These are phyloP conservation scores for Plantago coronopus DNA, from an alignment of 305 asterid species.

Conservation along the genomic window DNA sequence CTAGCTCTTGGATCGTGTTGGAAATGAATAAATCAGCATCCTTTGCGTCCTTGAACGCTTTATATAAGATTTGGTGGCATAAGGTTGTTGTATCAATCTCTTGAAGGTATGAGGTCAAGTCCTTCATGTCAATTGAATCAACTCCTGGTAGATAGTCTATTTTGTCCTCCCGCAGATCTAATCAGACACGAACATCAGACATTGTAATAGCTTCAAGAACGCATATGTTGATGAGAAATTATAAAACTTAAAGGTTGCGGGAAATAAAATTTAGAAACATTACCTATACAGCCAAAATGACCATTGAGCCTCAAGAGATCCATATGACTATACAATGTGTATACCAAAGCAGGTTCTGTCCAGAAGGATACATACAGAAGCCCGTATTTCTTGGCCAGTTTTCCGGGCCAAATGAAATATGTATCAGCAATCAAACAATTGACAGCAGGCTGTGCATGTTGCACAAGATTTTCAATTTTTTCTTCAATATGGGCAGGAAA, in stretches of 20 bases:
- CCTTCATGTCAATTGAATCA: conserved; percentile 33
- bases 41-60: conserved; percentile 39
- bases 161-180: conserved; percentile 16
- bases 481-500: conserved; percentile 51
- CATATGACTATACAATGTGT: conserved; percentile 40
- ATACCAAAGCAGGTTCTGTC: conserved; percentile 48
- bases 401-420: conserved; percentile 43
- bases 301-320: conserved; percentile 42
- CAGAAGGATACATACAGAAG: conserved; percentile 37
- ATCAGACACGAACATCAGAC: not conserved
- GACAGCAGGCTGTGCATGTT: conserved; percentile 24
- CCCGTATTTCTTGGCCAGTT: conserved; percentile 39
- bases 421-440: conserved; percentile 50
- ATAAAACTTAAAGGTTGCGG: not conserved
- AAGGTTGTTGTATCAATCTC: conserved; percentile 26
- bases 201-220: not conserved
- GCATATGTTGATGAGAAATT: not conserved
- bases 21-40: conserved; percentile 40
- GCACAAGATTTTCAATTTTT: conserved; percentile 23
- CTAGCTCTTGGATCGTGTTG: conserved; percentile 51
- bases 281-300: conserved; percentile 47
- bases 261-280: conserved; percentile 7
- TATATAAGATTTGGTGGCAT: conserved; percentile 33
- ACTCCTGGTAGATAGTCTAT: conserved; percentile 61
- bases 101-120: conserved; percentile 50